These are phyloP conservation scores for Endocalyx cinctus DNA, from an alignment of 2,329 filamentous ascomycete genomes.

Conservation along the genomic window DNA sequence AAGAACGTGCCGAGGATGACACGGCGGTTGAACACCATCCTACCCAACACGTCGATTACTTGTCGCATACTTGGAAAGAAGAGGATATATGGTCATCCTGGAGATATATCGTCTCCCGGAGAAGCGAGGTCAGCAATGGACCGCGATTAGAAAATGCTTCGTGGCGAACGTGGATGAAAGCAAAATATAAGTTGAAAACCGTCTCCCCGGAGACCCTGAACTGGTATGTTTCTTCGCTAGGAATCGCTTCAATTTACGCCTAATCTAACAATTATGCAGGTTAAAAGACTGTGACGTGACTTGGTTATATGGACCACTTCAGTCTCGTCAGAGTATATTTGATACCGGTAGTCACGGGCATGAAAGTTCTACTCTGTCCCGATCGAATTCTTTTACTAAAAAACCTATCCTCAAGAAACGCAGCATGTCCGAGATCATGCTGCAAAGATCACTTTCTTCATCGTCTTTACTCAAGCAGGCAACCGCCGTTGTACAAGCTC, in stretches of 20 bases:
- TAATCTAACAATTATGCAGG: constrained; percentile 54
- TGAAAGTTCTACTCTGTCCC: constrained; percentile 41
- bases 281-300: constrained; percentile 96
- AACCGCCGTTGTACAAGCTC: constrained; percentile 78
- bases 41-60: constrained; percentile 88
- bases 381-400: constrained; percentile 65
- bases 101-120: constrained; percentile 83
- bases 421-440: constrained; percentile 92
- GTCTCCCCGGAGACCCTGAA: constrained; percentile 89
- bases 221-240: constrained; percentile 58
- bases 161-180: constrained; percentile 95
- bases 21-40: constrained; percentile 69
- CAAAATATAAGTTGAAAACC: constrained; percentile 80
- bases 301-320: constrained; percentile 92
- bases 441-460: constrained; percentile 81
- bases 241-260: constrained; percentile 8
- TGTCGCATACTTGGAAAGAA: constrained; percentile 89
- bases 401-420: constrained; percentile 96
- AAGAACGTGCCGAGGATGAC: constrained; percentile 71
- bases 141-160: constrained; percentile 89
- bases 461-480: constrained; percentile 89
- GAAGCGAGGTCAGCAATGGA: constrained; percentile 74
- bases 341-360: constrained; percentile 40
- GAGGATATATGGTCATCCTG: constrained; percentile 98
- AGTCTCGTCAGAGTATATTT: constrained; percentile 60